Conservation (phyloP, 805 yeast genomes). For the Teunomyces kruisii region DNA sequence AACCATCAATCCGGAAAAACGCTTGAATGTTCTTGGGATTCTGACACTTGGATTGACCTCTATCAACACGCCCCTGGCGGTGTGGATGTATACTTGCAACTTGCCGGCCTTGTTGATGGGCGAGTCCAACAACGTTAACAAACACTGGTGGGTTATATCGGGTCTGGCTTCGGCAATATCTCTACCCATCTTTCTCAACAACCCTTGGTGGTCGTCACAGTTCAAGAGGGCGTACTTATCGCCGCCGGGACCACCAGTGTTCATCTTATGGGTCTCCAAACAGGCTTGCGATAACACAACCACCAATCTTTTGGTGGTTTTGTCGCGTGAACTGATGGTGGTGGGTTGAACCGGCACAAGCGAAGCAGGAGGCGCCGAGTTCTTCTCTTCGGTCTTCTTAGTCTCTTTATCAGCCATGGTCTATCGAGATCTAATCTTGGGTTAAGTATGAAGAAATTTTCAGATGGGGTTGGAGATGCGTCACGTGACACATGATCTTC, state of each 20-base stretch:
- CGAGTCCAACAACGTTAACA: conserved; percentile 90
- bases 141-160: conserved; percentile 98
- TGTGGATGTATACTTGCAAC: conserved; percentile 93
- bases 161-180: conserved; percentile 98
- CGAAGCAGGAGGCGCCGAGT: conserved; percentile 51
- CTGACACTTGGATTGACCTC: conserved; percentile 96
- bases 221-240: conserved; percentile 92
- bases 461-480: not conserved
- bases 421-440: not conserved
- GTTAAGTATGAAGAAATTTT: conserved; percentile 6
- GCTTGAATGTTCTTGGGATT: conserved; percentile 96
- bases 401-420: conserved; percentile 1
- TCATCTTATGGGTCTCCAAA: conserved; percentile 88
- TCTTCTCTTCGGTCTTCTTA: conserved; percentile 19
- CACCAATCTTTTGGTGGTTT: conserved; percentile 78
- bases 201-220: conserved; percentile 98
- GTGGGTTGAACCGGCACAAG: conserved; percentile 86
- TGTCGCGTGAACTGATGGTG: conserved; percentile 79
- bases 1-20: conserved; percentile 97
- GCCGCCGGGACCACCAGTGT: conserved; percentile 69
- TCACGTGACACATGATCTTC: conserved; percentile 1
- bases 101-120: conserved; percentile 97
- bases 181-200: conserved; percentile 91
- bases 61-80: conserved; percentile 90
- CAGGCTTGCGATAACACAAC: conserved; percentile 97